phyloP scores from a whole-genome alignment of 73 alveolate genomes.

The Blepharisma stoltei region DNA sequence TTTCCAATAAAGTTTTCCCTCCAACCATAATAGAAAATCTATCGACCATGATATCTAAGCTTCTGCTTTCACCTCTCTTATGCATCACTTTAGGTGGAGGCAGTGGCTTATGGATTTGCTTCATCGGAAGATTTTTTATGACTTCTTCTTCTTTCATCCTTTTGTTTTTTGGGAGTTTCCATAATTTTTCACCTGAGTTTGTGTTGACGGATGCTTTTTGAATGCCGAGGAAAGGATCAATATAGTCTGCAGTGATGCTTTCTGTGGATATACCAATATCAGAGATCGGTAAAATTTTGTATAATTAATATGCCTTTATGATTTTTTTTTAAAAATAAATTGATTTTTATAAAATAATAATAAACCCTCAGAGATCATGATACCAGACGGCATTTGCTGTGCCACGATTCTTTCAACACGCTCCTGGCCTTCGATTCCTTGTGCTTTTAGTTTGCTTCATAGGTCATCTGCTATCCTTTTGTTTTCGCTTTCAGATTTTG shows the following conservation, averaged over 20 bases:
- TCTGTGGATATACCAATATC: slow-evolving; percentile 53
- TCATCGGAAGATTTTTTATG: slow-evolving; percentile 75
- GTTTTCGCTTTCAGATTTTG: slow-evolving; percentile 81
- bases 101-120: slow-evolving; percentile 62
- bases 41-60: slow-evolving; percentile 81
- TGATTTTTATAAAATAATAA: too few species aligned
- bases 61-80: slow-evolving; percentile 70
- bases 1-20: slow-evolving; percentile 94
- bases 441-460: slow-evolving; percentile 58
- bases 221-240: slow-evolving; percentile 67
- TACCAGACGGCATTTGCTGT: slow-evolving; percentile 30
- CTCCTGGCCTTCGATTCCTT: slow-evolving; percentile 46
- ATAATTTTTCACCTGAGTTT: slow-evolving; percentile 59
- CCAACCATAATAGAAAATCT: slow-evolving; percentile 88
- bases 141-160: slow-evolving; percentile 60
- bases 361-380: slow-evolving; percentile 33
- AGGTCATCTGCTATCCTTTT: slow-evolving; percentile 67
- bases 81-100: slow-evolving; percentile 86
- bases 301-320: slow-evolving; percentile 2
- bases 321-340: slow-evolving; percentile 4
- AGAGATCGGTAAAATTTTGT: background rate
- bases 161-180: slow-evolving; percentile 64
- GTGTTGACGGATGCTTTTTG: slow-evolving; percentile 58
- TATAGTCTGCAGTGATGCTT: slow-evolving; percentile 66
- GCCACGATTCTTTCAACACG: slow-evolving; percentile 38